These are phyloP conservation scores for Nakaseomyces bracarensis DNA, from an alignment of 1,139 yeast species.

Conservation along the genomic window DNA sequence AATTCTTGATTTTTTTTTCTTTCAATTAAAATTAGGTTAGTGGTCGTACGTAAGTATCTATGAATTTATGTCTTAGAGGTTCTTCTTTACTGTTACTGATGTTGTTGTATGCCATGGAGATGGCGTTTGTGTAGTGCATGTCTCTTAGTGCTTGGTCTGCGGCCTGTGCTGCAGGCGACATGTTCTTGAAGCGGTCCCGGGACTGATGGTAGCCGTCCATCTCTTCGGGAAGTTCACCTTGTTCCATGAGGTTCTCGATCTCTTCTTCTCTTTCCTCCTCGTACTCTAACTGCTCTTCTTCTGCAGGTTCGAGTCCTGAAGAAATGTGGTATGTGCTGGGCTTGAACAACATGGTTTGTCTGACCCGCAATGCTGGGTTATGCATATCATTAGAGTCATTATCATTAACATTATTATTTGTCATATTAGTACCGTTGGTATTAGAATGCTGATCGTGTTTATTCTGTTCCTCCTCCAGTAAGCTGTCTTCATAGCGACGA, in stretches of 20 bases:
- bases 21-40: too few species aligned
- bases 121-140: slow-evolving; percentile 3
- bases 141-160: background rate
- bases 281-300: background rate
- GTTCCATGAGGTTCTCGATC: slow-evolving; percentile 2
- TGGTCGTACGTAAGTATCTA: background rate
- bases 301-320: slow-evolving; percentile 1
- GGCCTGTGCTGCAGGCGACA: background rate
- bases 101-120: slow-evolving; percentile 3
- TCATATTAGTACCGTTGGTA: background rate
- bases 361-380: background rate
- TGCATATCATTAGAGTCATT: background rate
- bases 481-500: background rate
- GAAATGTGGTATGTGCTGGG: background rate
- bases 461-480: background rate
- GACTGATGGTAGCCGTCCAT: slow-evolving; percentile 5
- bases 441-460: background rate
- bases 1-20: too few species aligned
- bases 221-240: slow-evolving; percentile 3
- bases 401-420: background rate
- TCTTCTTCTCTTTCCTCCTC: slow-evolving; percentile 4
- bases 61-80: background rate
- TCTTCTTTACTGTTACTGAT: background rate
- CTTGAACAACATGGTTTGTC: background rate
- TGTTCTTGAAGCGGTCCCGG: background rate